These are phyloP conservation scores for Tillandsia fasciculata DNA, from an alignment of 176 grass and related monocot species.

Conservation along the genomic window DNA sequence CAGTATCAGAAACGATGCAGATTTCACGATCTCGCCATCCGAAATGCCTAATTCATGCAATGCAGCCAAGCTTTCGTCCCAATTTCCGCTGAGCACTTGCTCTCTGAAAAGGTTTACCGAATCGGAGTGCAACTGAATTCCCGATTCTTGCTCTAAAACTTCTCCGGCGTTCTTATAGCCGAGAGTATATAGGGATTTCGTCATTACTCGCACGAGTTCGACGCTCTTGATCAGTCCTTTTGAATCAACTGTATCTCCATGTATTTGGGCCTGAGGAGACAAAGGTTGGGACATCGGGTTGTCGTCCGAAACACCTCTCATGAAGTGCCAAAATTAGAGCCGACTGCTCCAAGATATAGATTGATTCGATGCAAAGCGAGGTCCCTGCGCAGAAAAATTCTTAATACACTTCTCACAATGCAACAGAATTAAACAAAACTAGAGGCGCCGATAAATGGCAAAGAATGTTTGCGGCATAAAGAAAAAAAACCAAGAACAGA, in stretches of 20 bases:
- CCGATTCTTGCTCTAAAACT: constrained; percentile 86
- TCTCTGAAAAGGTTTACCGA: constrained; percentile 58
- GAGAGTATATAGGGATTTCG: constrained; percentile 73
- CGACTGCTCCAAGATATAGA: not conserved
- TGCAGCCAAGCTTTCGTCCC: constrained; percentile 57
- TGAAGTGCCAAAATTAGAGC: constrained; percentile 70
- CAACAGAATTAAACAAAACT: too few species aligned
- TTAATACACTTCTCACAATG: too few species aligned
- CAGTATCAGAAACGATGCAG: constrained; percentile 63
- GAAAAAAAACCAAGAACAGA: too few species aligned
- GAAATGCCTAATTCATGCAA: constrained; percentile 65
- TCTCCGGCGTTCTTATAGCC: constrained; percentile 80
- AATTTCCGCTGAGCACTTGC: constrained; percentile 66
- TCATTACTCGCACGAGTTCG: constrained; percentile 91
- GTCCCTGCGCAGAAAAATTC: constrained; percentile 28
- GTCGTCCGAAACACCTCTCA: constrained; percentile 82
- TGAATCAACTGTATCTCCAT: constrained; percentile 55
- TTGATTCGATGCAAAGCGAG: not conserved
- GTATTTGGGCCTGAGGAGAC: constrained; percentile 55
- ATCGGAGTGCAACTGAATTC: constrained; percentile 66
- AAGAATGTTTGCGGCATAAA: too few species aligned
- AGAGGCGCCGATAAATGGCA: too few species aligned
- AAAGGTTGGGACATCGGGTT: constrained; percentile 77
- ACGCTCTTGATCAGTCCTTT: constrained; percentile 79
- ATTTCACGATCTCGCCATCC: constrained; percentile 54